Evolutionary conservation across 768 basidiomycete species (phyloP).

Genomic region (Lentinus tigrinus): DNA sequence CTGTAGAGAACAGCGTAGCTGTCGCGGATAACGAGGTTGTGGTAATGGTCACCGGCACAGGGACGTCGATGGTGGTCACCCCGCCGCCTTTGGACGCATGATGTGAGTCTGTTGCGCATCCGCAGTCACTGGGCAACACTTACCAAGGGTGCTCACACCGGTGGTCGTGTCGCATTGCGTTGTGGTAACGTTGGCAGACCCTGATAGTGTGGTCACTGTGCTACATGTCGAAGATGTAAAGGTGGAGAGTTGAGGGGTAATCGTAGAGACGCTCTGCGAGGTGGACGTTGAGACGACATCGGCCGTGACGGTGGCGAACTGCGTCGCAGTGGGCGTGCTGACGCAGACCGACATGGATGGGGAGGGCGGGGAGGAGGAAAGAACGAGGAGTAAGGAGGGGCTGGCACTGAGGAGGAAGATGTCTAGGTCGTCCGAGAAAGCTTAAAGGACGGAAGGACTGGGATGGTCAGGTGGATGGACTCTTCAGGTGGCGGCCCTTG

Average conservation of each 20-base stretch:
- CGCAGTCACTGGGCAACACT: neutral
- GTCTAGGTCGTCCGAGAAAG: too few relatives aligned
- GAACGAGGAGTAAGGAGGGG: too few relatives aligned
- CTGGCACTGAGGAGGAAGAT: too few relatives aligned
- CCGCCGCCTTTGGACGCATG: conserved; percentile 3
- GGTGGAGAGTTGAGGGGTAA: conserved; percentile 9
- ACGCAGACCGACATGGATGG: neutral
- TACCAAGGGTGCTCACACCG: conserved; percentile 19
- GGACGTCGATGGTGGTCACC: conserved; percentile 12
- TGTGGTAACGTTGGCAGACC: too few relatives aligned
- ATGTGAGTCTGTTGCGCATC: too few relatives aligned
- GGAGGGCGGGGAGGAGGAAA: neutral
- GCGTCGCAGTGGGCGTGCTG: conserved; percentile 14
- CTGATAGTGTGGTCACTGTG: neutral
- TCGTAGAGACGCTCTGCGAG: conserved; percentile 14
- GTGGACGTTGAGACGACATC: conserved; percentile 18
- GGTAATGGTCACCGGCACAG: conserved; percentile 18
- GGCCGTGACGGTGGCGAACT: conserved; percentile 20
- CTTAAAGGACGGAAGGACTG: too few relatives aligned
- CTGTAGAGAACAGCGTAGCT: conserved; percentile 20
- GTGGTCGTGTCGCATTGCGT: too few relatives aligned
- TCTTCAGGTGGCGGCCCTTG: too few relatives aligned
- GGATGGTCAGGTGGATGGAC: too few relatives aligned
- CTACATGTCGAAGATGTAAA: conserved; percentile 9
- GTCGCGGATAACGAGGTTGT: conserved; percentile 15